Percentiles rank a stretch among this genome's conserved stretches.
phyloP scores from a whole-genome alignment of 2,329 filamentous ascomycete species.

The Arthrinium puccinioides region DNA sequence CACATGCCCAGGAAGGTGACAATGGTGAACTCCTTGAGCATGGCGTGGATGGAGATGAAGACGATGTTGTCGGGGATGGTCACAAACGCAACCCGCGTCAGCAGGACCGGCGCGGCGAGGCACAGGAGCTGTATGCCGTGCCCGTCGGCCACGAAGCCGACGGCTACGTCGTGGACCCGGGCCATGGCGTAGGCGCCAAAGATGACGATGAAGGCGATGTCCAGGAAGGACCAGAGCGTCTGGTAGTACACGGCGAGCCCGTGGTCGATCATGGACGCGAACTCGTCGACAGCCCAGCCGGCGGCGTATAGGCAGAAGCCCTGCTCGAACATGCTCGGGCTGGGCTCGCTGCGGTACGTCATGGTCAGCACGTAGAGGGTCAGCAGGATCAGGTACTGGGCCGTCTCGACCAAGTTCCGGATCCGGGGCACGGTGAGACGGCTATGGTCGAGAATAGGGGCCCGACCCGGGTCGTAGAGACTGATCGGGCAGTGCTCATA shows the following conservation, averaged over 20 bases:
- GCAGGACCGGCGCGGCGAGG: conserved; percentile 60
- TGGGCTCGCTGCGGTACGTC: conserved; percentile 43
- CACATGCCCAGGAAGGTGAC: conserved; percentile 59
- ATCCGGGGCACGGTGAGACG: conserved; percentile 64
- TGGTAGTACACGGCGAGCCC: conserved; percentile 63
- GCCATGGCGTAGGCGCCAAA: conserved; percentile 55
- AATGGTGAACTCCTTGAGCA: conserved; percentile 67
- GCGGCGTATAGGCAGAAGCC: conserved; percentile 56
- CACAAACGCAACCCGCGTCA: conserved; percentile 66
- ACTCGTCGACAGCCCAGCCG: conserved; percentile 62
- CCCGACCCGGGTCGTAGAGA: conserved; percentile 59
- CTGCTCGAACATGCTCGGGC: conserved; percentile 45
- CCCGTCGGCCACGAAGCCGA: conserved; percentile 36
- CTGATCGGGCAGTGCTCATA: conserved; percentile 66
- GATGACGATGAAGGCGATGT: conserved; percentile 60
- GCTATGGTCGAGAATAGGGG: conserved; percentile 63
- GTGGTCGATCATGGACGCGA: conserved; percentile 60
- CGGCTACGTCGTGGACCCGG: conserved; percentile 48
- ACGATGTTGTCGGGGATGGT: conserved; percentile 69
- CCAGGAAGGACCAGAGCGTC: conserved; percentile 68
- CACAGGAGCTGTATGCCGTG: conserved; percentile 59
- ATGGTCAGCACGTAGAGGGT: conserved; percentile 58
- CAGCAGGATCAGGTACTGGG: conserved; percentile 58
- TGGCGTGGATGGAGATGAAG: conserved; percentile 64
- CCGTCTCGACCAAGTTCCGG: conserved; percentile 57